Evolutionary conservation across 148 eudicot genomes (phyloP).

Genomic region (Nepenthes mirabilis): DNA sequence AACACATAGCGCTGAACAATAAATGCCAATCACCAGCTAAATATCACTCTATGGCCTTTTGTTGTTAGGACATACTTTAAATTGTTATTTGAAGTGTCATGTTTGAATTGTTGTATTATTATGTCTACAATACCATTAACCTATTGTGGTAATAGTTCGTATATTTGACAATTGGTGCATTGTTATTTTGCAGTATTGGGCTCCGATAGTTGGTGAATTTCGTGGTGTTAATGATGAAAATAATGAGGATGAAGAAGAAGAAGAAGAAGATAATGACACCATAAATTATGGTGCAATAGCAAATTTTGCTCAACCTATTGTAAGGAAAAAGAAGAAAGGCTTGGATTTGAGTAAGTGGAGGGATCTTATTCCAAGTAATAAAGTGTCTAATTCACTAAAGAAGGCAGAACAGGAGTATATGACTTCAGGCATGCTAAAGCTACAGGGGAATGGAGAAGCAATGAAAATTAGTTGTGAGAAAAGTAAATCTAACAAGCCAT

Average conservation of each 20-base stretch:
- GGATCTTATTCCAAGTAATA: constrained; percentile 20
- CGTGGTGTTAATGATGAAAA: constrained; percentile 12
- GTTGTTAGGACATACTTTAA: too few relatives aligned
- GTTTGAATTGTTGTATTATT: neutral
- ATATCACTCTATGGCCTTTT: too few relatives aligned
- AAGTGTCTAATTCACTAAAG: constrained; percentile 8
- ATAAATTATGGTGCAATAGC: constrained; percentile 27
- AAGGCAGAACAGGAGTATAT: constrained; percentile 6
- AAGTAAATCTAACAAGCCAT: constrained; percentile 8
- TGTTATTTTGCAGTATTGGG: constrained; percentile 55
- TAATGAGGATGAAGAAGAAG: constrained; percentile 17
- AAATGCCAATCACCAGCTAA: too few relatives aligned
- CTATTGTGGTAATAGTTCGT: neutral
- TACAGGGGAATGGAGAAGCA: constrained; percentile 12
- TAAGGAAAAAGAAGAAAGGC: constrained; percentile 55
- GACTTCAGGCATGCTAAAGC: constrained; percentile 4
- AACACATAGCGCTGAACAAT: neutral
- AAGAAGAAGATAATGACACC: constrained; percentile 37
- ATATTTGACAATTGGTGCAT: neutral
- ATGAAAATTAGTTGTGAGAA: constrained; percentile 7
- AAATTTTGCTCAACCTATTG: constrained; percentile 48
- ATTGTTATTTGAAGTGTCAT: too few relatives aligned
- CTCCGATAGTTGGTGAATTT: constrained; percentile 24
- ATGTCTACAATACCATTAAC: neutral
- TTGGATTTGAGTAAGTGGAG: constrained; percentile 61